These are phyloP conservation scores for Chamaecrista fasciculata DNA, from an alignment of 306 rosid genomes.

Conservation along the genomic window DNA sequence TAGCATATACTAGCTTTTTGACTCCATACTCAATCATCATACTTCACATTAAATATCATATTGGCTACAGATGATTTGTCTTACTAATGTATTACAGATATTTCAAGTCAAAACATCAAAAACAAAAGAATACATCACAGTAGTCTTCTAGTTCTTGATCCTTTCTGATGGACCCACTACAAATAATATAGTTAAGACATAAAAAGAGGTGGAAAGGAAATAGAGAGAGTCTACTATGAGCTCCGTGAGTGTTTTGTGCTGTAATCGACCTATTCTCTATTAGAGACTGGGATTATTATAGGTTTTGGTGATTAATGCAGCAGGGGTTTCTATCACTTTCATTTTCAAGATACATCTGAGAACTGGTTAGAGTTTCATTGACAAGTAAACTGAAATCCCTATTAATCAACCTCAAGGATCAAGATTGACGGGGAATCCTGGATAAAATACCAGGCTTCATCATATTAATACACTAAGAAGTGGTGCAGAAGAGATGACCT, in stretches of 20 bases:
- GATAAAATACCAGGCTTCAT: slow-evolving; percentile 1
- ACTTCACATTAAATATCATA: background rate
- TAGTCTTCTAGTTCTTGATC: slow-evolving; percentile 1
- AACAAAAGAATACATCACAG: slow-evolving; percentile 3
- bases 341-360: background rate
- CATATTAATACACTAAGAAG: slow-evolving; percentile 15
- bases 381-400: slow-evolving; percentile 19
- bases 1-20: background rate
- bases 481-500: slow-evolving; percentile 50
- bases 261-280: too few relatives aligned
- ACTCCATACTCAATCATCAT: background rate
- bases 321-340: too few relatives aligned
- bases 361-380: background rate
- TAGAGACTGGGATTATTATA: too few relatives aligned
- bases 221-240: too few relatives aligned
- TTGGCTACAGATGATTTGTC: background rate
- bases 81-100: background rate
- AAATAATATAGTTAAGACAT: too few relatives aligned
- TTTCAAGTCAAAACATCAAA: background rate
- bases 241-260: too few relatives aligned
- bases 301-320: too few relatives aligned
- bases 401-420: slow-evolving; percentile 21
- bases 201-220: too few relatives aligned
- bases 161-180: too few relatives aligned
- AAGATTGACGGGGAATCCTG: slow-evolving; percentile 12